Evolutionary conservation across 2,329 filamentous ascomycete species (phyloP).

Genomic region (Colletotrichum sp.): DNA sequence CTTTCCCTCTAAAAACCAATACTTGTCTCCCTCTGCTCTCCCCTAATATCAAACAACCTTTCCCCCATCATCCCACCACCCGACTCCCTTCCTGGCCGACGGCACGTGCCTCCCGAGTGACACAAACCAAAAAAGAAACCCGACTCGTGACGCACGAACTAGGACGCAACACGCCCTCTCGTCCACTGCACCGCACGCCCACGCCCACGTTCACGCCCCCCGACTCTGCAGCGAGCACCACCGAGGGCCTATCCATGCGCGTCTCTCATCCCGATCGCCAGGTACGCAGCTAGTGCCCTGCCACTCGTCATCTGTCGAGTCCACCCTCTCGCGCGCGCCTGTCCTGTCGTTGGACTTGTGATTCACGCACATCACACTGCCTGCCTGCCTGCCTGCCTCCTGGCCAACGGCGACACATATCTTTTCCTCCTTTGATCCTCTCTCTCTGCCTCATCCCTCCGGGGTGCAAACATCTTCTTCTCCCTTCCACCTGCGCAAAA

Average conservation of each 20-base stretch:
- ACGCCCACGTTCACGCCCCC: neutral
- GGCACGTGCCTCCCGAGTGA: constrained; percentile 13
- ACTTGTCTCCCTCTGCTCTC: neutral
- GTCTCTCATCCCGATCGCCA: neutral
- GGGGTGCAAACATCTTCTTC: neutral
- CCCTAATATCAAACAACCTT: neutral
- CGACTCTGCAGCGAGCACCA: neutral
- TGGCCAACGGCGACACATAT: neutral
- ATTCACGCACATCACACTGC: neutral
- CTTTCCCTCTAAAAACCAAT: neutral
- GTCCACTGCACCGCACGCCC: neutral
- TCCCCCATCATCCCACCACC: neutral
- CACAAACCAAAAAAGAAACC: neutral
- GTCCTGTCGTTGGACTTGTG: neutral
- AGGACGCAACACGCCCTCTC: neutral
- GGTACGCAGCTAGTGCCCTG: neutral
- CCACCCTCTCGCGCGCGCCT: neutral
- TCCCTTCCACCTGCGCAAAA: neutral
- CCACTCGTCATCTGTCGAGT: neutral
- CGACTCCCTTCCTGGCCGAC: neutral
- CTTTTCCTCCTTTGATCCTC: neutral
- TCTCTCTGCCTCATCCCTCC: neutral
- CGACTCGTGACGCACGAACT: constrained; percentile 19
- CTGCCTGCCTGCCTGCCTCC: neutral
- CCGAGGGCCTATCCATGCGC: neutral